Percentiles rank a stretch among this genome's conserved stretches.
Conservation (phyloP, 352 stramenopile species). For the Bremia lactucae region DNA sequence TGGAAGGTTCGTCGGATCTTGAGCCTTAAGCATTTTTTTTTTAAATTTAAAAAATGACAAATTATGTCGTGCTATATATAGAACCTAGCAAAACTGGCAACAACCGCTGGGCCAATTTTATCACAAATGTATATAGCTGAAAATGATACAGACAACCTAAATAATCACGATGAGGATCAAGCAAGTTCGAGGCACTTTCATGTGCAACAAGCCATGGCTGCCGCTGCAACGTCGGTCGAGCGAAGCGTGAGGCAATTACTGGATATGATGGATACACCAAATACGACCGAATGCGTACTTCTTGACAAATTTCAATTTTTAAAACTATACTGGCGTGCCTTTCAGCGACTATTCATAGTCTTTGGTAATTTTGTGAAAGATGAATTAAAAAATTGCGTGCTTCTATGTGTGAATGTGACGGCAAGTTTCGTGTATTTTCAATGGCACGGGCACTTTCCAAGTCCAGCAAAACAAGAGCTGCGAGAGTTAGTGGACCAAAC, state of each 20-base stretch:
- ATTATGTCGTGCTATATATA: conserved; percentile 7
- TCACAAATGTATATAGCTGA: not conserved
- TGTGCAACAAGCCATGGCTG: conserved; percentile 23
- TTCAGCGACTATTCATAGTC: conserved; percentile 39
- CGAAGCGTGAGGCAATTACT: conserved; percentile 12
- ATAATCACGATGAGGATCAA: not conserved
- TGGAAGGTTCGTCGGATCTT: conserved; percentile 28
- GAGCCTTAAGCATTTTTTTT: not conserved
- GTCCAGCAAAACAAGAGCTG: conserved; percentile 19
- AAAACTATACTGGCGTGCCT: conserved; percentile 45
- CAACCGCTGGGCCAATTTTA: conserved; percentile 14
- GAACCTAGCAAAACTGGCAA: conserved; percentile 38
- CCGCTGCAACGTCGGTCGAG: conserved; percentile 23
- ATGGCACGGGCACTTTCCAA: conserved; percentile 1
- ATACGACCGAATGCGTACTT: not conserved
- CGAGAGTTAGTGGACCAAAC: conserved; percentile 23
- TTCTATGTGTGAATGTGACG: conserved; percentile 31
- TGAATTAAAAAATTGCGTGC: conserved; percentile 31
- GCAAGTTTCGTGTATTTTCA: conserved; percentile 20
- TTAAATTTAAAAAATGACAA: not conserved
- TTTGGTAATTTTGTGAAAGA: conserved; percentile 18
- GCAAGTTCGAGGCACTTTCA: conserved; percentile 7
- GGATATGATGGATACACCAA: conserved; percentile 1
- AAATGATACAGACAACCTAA: not conserved
- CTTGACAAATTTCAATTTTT: conserved; percentile 30